These are phyloP conservation scores for Tillandsia leiboldiana DNA, from an alignment of 176 grass and related monocot genomes.

Conservation along the genomic window DNA sequence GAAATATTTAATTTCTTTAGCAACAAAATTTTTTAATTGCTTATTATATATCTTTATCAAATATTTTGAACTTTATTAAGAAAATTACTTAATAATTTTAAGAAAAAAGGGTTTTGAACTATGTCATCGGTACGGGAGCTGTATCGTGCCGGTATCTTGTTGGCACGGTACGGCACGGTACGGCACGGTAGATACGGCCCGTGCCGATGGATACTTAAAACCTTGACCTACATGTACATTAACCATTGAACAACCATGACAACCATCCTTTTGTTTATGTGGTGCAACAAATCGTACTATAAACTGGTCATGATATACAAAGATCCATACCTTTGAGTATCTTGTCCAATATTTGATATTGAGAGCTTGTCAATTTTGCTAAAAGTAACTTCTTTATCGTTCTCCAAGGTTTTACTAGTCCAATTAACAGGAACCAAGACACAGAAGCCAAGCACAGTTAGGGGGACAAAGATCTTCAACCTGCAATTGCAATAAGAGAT, in stretches of 20 bases:
- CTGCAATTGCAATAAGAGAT: conserved; percentile 37
- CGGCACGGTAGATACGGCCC: too few species aligned
- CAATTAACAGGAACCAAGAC: conserved; percentile 80
- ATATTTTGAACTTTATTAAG: too few species aligned
- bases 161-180: too few species aligned
- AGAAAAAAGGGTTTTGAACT: too few species aligned
- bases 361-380: conserved; percentile 92
- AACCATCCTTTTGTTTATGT: not conserved
- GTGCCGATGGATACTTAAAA: too few species aligned
- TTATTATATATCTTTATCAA: too few species aligned
- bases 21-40: too few species aligned
- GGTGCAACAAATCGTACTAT: not conserved
- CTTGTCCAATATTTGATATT: conserved; percentile 83
- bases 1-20: too few species aligned
- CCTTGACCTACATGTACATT: not conserved
- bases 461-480: conserved; percentile 90
- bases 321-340: conserved; percentile 55
- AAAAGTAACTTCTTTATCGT: conserved; percentile 43
- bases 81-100: too few species aligned
- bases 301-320: conserved; percentile 1
- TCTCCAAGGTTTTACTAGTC: conserved; percentile 62
- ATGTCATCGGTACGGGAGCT: too few species aligned
- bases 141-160: too few species aligned
- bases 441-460: conserved; percentile 54
- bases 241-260: not conserved